These are phyloP conservation scores for Cytospora chrysosperma DNA, from an alignment of 2,329 filamentous ascomycete genomes.

Conservation along the genomic window DNA sequence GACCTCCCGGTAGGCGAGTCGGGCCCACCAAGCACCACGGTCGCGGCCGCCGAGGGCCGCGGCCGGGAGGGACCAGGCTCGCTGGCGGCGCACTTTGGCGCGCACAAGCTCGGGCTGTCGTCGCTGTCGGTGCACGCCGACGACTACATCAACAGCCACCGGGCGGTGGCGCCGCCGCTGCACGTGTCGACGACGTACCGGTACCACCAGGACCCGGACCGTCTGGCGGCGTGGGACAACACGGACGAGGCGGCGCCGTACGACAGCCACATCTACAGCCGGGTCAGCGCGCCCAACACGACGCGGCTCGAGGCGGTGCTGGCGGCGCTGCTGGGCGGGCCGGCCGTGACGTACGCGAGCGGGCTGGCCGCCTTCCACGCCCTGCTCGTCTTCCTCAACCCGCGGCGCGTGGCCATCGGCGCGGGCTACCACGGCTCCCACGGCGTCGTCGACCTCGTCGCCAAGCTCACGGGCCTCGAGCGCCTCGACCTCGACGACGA, in stretches of 20 bases:
- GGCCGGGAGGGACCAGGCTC: constrained; percentile 27
- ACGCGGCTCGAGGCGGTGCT: constrained; percentile 85
- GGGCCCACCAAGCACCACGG: constrained; percentile 3
- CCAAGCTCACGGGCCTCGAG: constrained; percentile 72
- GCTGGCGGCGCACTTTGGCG: constrained; percentile 33
- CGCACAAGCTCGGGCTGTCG: constrained; percentile 53
- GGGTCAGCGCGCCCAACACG: constrained; percentile 73
- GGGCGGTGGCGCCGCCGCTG: constrained; percentile 83
- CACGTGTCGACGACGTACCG: constrained; percentile 92
- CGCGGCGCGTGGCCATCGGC: constrained; percentile 76
- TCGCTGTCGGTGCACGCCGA: constrained; percentile 81
- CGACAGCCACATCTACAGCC: constrained; percentile 80
- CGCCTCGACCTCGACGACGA: constrained; percentile 63
- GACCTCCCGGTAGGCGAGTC: constrained; percentile 17
- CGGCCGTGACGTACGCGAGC: constrained; percentile 74
- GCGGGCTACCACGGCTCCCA: constrained; percentile 93
- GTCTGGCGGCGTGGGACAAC: constrained; percentile 55
- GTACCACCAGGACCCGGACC: constrained; percentile 69
- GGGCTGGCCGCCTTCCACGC: constrained; percentile 89
- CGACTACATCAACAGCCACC: constrained; percentile 68
- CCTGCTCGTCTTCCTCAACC: constrained; percentile 79
- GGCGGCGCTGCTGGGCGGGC: constrained; percentile 67
- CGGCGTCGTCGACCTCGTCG: constrained; percentile 72
- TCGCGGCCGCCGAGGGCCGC: neutral
- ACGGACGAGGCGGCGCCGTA: constrained; percentile 49